phyloP scores from a whole-genome alignment of 345 rosid species.

The Brassica juncea region DNA sequence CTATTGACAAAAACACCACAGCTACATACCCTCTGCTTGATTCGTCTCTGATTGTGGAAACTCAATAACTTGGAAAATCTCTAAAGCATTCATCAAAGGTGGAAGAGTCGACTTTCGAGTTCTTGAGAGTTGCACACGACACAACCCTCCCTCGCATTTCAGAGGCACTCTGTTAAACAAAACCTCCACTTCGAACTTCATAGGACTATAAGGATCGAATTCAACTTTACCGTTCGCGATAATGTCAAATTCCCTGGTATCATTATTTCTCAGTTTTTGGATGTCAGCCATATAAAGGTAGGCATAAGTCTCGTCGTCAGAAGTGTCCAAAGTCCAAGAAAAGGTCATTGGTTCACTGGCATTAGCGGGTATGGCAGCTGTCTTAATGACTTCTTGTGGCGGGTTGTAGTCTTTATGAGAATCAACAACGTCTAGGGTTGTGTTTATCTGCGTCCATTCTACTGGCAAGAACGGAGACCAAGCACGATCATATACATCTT shows the following conservation, averaged over 20 bases:
- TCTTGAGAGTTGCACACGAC: background rate
- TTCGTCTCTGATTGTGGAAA: constrained; percentile 23
- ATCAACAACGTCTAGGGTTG: constrained; percentile 14
- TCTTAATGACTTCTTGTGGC: constrained; percentile 36
- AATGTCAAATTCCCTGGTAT: constrained; percentile 34
- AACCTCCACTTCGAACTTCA: constrained; percentile 20
- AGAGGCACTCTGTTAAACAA: background rate
- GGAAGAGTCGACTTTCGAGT: constrained; percentile 17
- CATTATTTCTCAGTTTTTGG: constrained; percentile 9
- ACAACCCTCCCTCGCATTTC: background rate
- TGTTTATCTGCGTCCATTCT: background rate
- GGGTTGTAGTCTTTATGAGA: background rate
- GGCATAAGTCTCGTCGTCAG: constrained; percentile 3
- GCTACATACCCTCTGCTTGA: background rate
- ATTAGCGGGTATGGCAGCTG: constrained; percentile 31
- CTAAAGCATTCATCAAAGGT: constrained; percentile 34
- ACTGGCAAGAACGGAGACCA: constrained; percentile 16
- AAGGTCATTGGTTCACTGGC: constrained; percentile 13
- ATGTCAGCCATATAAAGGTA: constrained; percentile 46
- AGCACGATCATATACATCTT: constrained; percentile 16
- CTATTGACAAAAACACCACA: background rate
- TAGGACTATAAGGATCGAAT: constrained; percentile 20
- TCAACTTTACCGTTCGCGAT: constrained; percentile 9
- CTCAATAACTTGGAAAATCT: constrained; percentile 10
- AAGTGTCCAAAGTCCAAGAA: background rate